Percentiles rank a stretch among this genome's conserved stretches.
Evolutionary conservation across 306 rosid genomes (phyloP).

Genomic region (Sindora glabra): DNA sequence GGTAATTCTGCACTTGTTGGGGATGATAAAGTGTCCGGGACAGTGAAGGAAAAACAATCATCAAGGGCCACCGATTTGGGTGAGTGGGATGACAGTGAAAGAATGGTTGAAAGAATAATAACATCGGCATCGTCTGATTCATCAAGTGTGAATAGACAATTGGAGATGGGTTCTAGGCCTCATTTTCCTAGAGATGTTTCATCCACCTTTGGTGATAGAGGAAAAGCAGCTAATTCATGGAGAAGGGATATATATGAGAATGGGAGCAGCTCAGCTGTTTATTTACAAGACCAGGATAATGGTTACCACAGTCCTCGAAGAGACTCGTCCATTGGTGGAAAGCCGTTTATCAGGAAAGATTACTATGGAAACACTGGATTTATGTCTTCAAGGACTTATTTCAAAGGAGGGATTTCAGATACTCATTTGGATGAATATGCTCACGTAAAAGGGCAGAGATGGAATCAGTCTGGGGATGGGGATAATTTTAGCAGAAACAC

Average conservation of each 20-base stretch:
- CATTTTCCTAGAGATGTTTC: slow-evolving; percentile 53
- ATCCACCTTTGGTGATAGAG: slow-evolving; percentile 53
- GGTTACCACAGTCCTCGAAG: slow-evolving; percentile 43
- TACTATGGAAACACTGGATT: slow-evolving; percentile 49
- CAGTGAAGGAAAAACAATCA: slow-evolving; percentile 48
- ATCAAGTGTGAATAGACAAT: slow-evolving; percentile 53
- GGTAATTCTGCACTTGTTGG: slow-evolving; percentile 25
- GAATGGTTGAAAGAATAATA: slow-evolving; percentile 79
- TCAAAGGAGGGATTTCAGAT: slow-evolving; percentile 52
- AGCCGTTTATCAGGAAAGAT: slow-evolving; percentile 60
- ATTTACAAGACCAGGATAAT: slow-evolving; percentile 53
- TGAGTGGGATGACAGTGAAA: slow-evolving; percentile 95
- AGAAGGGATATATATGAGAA: slow-evolving; percentile 68
- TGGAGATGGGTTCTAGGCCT: slow-evolving; percentile 58
- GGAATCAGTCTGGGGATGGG: slow-evolving; percentile 64
- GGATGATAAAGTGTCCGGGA: slow-evolving; percentile 42
- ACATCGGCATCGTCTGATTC: slow-evolving; percentile 85
- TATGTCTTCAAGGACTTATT: slow-evolving; percentile 42
- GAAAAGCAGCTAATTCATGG: slow-evolving; percentile 67
- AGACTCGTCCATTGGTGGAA: slow-evolving; percentile 55
- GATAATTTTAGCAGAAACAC: slow-evolving; percentile 53
- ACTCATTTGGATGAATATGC: slow-evolving; percentile 51
- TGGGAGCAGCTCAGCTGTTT: slow-evolving; percentile 50
- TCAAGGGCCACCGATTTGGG: slow-evolving; percentile 46
- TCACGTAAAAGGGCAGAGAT: slow-evolving; percentile 53